Evolutionary conservation across 495 filamentous ascomycete genomes (phyloP).

Genomic region (Aspergillus nidulans): DNA sequence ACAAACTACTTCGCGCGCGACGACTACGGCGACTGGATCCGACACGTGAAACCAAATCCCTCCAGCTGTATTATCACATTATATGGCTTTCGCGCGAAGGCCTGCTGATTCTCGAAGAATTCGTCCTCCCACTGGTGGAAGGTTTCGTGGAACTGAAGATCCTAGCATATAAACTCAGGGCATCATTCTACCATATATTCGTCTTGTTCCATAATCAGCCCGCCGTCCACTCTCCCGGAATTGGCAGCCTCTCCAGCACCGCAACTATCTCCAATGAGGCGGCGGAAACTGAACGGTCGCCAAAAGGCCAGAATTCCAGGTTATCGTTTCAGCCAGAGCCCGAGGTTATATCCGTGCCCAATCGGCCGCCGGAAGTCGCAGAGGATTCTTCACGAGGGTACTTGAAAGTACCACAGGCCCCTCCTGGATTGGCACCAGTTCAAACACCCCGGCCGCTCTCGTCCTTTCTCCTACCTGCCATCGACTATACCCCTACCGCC

Average conservation of each 20-base stretch:
- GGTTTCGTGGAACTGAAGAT: slow-evolving; percentile 74
- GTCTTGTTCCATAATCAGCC: slow-evolving; percentile 90
- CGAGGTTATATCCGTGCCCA: slow-evolving; percentile 13
- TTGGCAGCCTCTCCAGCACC: slow-evolving; percentile 28
- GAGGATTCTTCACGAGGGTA: slow-evolving; percentile 18
- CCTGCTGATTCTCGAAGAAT: slow-evolving; percentile 77
- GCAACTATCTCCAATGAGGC: slow-evolving; percentile 18
- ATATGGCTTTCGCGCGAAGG: slow-evolving; percentile 95
- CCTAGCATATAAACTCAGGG: slow-evolving; percentile 83
- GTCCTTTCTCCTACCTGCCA: slow-evolving; percentile 69
- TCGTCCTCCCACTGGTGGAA: slow-evolving; percentile 73
- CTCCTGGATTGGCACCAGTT: slow-evolving; percentile 41
- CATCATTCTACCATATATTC: slow-evolving; percentile 94
- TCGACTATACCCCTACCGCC: slow-evolving; percentile 80
- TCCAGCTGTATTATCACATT: slow-evolving; percentile 84
- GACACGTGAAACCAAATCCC: slow-evolving; percentile 70
- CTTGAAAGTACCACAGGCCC: slow-evolving; percentile 31
- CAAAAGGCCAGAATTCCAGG: slow-evolving; percentile 23
- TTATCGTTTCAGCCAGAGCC: slow-evolving; percentile 20
- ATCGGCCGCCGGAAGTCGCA: not conserved
- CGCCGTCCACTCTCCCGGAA: slow-evolving; percentile 44
- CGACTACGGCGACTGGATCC: slow-evolving; percentile 80
- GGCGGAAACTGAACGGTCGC: slow-evolving; percentile 24
- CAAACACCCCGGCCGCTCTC: slow-evolving; percentile 47
- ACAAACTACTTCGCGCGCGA: slow-evolving; percentile 76